Evolutionary conservation across 106 monocot species (phyloP), one percentile per base, ranked within the genome.

Genomic region (Dioscorea zingiberensis): DNA sequence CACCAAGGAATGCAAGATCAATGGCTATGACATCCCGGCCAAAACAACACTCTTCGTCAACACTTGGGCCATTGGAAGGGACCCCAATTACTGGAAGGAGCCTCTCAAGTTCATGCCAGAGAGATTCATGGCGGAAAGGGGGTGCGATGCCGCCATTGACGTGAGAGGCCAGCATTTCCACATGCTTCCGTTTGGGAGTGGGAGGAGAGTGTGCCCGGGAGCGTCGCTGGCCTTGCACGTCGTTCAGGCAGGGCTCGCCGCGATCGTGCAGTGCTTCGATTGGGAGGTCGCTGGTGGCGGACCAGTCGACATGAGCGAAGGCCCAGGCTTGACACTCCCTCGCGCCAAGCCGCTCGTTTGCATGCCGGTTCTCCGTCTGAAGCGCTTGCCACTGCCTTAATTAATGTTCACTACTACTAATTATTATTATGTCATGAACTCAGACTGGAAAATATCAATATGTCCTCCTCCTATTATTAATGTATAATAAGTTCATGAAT

Each of bases 201-300:
- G 87, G 14, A 54, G 79, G 67, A 76, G 87, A 45, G 76, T 73
- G 71, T 85, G 85, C 60, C 81, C 85, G 1, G 81, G 85, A 16
- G 64, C 62, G 44, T 30, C 13, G 16, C 72, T 81, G 18, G 85
- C 74, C n/a, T 29, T 78, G 59, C 76, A 70, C 69, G 67, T 83
- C 29, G 68, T 87, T 5, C 70, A 79, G 61, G 18, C 60, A 25
- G 73, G 62, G 47, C 23, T 87, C 47, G 82, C 79, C 2, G 72
- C 70, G 12, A 25, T 87, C 53, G 49, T 87, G 27, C 87, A 83
- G 25, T 79, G 87, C 10, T 87, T 83, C 30, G 18, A 47, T 3
- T 87, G 82, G 79, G 53, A 46, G 67, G 64, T 64, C 4, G 44
- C 1, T 16, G 64, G 64, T 25, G 55, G 55, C 2, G 56, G 19